Base-by-base conservation (phyloP, 2,329 filamentous ascomycete species). In the Diaporthe sp. region DNA sequence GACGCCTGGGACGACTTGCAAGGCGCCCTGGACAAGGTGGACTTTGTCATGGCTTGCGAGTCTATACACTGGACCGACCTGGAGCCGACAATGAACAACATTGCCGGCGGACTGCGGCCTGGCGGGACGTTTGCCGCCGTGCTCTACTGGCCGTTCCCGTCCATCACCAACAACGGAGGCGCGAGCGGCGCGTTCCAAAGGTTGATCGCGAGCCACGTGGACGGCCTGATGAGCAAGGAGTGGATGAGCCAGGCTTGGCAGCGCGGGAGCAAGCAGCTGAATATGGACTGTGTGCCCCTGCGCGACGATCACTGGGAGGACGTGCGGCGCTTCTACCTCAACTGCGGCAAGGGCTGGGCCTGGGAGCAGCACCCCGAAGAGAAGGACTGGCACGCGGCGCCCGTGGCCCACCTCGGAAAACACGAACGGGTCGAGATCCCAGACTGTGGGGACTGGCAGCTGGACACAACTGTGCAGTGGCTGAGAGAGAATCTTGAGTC, bases 31-130 rank as follows among this genome's bases (percentile, higher is more conserved):
- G 35, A 42, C n/a, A 35, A n/a, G 19, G 38, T 72, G 6, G 70
- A 72, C 47, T 38, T 72, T 28, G 42, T 54, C 19, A 72, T 38
- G 42, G 70, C 70, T 17, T 72, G 35, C 70, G 57, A 72, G 70
- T 54, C 50, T n/a, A 52, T 72, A 12, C 70, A 72, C 57, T 64
- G 57, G 70, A 72, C 69, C 2, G 54, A 71, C 4, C 45, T 61
- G 8, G 40, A 58, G 69, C 54, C 55, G 38, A 61, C 69, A 15
- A 50, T 61, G 69, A 47, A 38, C 13, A 71, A 60, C 38, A 52
- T 60, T 19, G 40, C 33, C 10, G 28, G n/a, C 38, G 28, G 25
- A 5, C 55, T 71, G 28, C 52, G 69, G 4, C 69, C 69, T 13
- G 69, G 69, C 17, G 69, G 69, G 15, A 71, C 69, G 1, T 71